Conservation (phyloP, 2,329 filamentous ascomycete genomes). For the Aspergillus sp. region DNA sequence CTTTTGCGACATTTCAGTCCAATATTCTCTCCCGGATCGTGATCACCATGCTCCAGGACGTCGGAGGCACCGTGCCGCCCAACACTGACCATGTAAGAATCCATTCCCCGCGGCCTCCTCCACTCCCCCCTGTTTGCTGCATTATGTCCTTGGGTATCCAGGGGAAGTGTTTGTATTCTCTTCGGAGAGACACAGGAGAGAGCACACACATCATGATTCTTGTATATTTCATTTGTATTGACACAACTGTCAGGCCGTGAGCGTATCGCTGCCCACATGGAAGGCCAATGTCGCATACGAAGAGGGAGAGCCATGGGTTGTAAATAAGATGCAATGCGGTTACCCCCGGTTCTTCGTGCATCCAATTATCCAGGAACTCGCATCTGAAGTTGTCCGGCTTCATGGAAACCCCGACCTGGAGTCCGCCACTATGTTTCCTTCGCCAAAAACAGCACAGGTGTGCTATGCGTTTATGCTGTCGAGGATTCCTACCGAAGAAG, state of each 20-base stretch:
- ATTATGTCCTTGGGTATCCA: neutral
- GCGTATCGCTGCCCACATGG: conserved; percentile 95
- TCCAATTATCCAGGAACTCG: conserved; percentile 73
- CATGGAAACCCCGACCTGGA: conserved; percentile 57
- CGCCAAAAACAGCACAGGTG: conserved; percentile 63
- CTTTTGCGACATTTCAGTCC: neutral
- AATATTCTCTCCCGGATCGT: neutral
- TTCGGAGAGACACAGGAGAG: neutral
- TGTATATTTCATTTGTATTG: neutral
- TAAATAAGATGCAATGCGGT: conserved; percentile 79
- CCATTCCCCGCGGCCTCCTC: conserved; percentile 15
- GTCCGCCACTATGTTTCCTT: conserved; percentile 78
- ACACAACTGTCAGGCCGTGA: conserved; percentile 70
- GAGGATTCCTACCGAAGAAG: conserved; percentile 28
- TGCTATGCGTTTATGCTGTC: conserved; percentile 70
- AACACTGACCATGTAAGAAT: conserved; percentile 74
- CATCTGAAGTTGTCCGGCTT: conserved; percentile 61
- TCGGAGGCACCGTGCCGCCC: conserved; percentile 72
- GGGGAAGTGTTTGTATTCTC: neutral
- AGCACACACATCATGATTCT: too few species aligned
- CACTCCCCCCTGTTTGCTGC: neutral
- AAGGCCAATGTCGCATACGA: conserved; percentile 87
- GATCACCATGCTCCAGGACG: conserved; percentile 32
- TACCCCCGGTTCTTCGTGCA: conserved; percentile 97
- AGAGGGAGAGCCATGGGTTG: conserved; percentile 84